Evolutionary conservation across 257 asterid species (phyloP).

Genomic region (Eucommia ulmoides): DNA sequence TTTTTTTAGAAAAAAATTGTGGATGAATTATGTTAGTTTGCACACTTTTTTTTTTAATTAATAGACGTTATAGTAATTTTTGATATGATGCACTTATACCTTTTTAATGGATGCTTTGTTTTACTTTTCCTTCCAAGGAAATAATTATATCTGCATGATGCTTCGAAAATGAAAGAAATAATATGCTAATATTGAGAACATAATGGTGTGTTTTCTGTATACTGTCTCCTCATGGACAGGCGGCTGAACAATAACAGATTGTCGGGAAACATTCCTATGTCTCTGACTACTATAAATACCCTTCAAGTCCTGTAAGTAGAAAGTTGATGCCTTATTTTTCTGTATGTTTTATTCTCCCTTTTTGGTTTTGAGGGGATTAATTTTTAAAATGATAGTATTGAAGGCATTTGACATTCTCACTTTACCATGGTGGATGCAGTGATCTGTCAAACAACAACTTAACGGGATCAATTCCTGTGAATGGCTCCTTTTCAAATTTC

Average conservation of each 20-base stretch:
- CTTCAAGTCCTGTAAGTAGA: conserved; percentile 98
- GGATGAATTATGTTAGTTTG: too few relatives aligned
- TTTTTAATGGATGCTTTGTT: too few relatives aligned
- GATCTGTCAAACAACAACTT: conserved; percentile 78
- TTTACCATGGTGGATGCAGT: conserved; percentile 33
- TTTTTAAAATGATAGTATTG: neutral
- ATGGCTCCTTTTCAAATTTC: conserved; percentile 85
- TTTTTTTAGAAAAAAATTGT: too few relatives aligned
- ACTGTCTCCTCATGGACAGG: conserved; percentile 25
- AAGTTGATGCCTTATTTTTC: conserved; percentile 12
- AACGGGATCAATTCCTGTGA: conserved; percentile 54
- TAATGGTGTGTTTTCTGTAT: too few relatives aligned
- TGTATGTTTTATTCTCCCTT: neutral
- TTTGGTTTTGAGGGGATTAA: neutral
- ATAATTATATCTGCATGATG: too few relatives aligned
- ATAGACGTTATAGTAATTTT: too few relatives aligned
- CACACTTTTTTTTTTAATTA: too few relatives aligned
- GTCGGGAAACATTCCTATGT: conserved; percentile 58
- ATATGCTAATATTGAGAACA: too few relatives aligned
- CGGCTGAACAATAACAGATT: conserved; percentile 91
- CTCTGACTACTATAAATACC: conserved; percentile 39
- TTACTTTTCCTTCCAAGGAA: too few relatives aligned
- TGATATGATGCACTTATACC: too few relatives aligned
- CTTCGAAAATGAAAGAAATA: too few relatives aligned
- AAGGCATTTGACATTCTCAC: neutral